Percentiles rank a stretch among this genome's conserved stretches.
These are phyloP conservation scores for Solanum okadae DNA, from an alignment of 257 asterid genomes.

Conservation along the genomic window DNA sequence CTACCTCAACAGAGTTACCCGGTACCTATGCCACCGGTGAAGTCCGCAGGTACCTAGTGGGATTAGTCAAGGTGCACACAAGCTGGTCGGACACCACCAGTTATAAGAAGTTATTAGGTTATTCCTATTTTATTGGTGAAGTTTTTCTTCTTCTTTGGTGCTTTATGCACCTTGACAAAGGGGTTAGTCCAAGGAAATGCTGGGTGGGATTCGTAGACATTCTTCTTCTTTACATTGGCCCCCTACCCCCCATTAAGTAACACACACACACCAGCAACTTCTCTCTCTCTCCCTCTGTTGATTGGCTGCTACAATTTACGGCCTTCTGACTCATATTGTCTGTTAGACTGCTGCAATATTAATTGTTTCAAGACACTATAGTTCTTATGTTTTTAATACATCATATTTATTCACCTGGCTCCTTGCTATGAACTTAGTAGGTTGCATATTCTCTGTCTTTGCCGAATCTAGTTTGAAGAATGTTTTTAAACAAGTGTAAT, in stretches of 20 bases:
- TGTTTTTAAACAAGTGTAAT: background rate
- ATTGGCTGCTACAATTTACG: background rate
- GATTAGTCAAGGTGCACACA: background rate
- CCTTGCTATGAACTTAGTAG: background rate
- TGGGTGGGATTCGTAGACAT: background rate
- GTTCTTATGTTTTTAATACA: background rate
- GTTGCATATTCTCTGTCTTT: background rate
- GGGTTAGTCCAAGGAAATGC: background rate
- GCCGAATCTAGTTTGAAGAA: background rate
- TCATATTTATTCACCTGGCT: background rate
- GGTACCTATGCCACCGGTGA: background rate
- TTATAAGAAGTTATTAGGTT: background rate
- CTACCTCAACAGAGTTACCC: background rate
- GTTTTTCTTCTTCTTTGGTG: background rate
- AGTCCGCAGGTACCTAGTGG: background rate
- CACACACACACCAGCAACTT: background rate
- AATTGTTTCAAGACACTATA: background rate
- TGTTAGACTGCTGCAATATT: background rate
- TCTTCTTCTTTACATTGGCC: background rate
- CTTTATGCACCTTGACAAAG: background rate
- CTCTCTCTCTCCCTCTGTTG: background rate
- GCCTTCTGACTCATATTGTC: background rate
- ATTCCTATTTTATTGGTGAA: background rate
- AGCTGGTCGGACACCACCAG: background rate
- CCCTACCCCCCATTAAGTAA: background rate